Base-by-base conservation (phyloP, 108 stramenopile genomes). In the Cylindrotheca closterium region DNA sequence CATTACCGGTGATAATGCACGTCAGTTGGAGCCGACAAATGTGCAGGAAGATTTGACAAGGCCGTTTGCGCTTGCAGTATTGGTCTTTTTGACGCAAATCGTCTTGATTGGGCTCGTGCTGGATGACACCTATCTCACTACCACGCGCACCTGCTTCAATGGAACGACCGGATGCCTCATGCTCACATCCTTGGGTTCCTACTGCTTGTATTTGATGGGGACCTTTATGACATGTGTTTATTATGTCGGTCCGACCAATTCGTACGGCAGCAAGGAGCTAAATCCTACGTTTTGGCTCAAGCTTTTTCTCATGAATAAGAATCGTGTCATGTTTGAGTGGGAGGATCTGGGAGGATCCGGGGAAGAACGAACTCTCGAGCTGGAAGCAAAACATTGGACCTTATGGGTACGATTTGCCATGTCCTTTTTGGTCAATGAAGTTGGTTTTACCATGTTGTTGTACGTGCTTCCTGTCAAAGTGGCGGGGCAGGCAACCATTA, bases 391-490 rank as follows among this genome's bases (percentile, higher is more conserved):
- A 7, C 49, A 63, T 51, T 49, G 47, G 62, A 51, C 18, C 25
- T 21, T 42, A 5, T 70, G 68, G 68, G 4, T 51, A 30, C 68
- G 60, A 10, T 70, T 70, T 27, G 3, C 37, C 31, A 51, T 70
- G 62, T 26, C 23, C 24, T 70, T 62, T 29, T 22, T 60, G 30
- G 45, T 70, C 51, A 60, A 70, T 28, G 68, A 62, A 3, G 50
- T 62, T 3, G 68, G 68, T 2, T 70, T 63, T 53, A 61, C 63
- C 61, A 52, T 70, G 34, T 52, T 70, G 32, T 27, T 70, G 4
- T 62, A 70, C 34, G 68, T 50, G 7, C 31, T 70, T 27, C 68
- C 68, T 8, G 52, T 70, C 26, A 61, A 70, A 53, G 62, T 70
- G 2, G 68, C 60, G 17, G 12, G 5, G 47, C 68, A 70, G 51